phyloP scores from a whole-genome alignment of 176 grass and related monocot species.

The Melocanna baccifera region DNA sequence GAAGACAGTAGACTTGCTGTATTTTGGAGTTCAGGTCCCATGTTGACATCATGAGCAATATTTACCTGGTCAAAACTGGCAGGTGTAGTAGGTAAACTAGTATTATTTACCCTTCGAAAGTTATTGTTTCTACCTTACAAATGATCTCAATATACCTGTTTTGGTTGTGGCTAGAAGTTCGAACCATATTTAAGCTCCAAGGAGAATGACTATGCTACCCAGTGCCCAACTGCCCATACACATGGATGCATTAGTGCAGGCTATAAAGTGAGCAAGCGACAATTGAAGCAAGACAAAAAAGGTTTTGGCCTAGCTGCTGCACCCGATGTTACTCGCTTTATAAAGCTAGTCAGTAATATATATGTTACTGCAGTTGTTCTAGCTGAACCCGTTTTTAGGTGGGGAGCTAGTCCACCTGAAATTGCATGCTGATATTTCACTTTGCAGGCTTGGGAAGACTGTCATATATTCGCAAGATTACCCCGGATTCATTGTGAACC shows the following conservation, averaged over 20 bases:
- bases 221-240: neutral
- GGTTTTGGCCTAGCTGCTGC: neutral
- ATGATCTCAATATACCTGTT: neutral
- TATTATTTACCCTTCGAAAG: neutral
- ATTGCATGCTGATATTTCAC: constrained; percentile 8
- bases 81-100: neutral
- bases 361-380: no score
- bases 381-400: no score
- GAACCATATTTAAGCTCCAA: neutral
- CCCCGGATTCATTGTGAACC: constrained; percentile 94
- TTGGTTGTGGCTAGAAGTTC: neutral
- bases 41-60: neutral
- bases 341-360: neutral
- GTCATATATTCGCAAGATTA: constrained; percentile 90
- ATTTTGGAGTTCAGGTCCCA: neutral
- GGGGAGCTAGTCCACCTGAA: neutral
- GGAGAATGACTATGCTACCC: neutral
- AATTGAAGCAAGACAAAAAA: neutral
- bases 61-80: neutral
- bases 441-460: constrained; percentile 67
- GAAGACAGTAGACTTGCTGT: neutral
- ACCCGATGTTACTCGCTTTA: neutral
- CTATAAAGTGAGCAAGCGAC: neutral
- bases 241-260: neutral
- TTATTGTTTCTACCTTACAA: neutral